Base-by-base conservation (phyloP, 2,329 filamentous ascomycete species). In the Venturia oleaginea region DNA sequence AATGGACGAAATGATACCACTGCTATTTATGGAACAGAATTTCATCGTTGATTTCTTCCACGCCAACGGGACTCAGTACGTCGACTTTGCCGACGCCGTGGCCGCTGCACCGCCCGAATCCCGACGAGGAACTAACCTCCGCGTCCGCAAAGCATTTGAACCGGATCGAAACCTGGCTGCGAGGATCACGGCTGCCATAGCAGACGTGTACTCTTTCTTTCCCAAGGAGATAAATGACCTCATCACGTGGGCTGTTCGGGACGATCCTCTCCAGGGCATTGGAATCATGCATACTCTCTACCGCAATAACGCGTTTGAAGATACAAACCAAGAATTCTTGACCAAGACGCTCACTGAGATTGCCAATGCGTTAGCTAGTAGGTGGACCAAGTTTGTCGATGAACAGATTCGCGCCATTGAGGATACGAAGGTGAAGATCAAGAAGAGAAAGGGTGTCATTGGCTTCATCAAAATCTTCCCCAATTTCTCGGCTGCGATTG, bases 41-140 rank as follows among this genome's bases (percentile, higher is more conserved):
- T 99, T 97, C 72, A 81, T 97, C 60, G 87, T 96, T n/a, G 91
- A 96, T 69, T 94, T 97, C 75, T 97, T 97, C 82, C 93, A 97
- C 70, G 86, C 94, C 32, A 90, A 89, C n/a, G 95, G 91, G 1
- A 81, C 93, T 34, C 88, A 92, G 70, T 87, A 86, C 42, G 77
- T 84, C 19, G 92, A 97, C 72, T 97, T 97, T 72, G 83, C 89
- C 1, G 94, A 97, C 68, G 83, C 88, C 2, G 88, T 97, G 22
- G 80, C 83, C 24, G 81, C 84, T 2, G 80, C 81, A 1, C 78
- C 83, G 30, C 91, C 92, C 7, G 83, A 86, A 51, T 81, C 87
- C 43, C 85, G 93, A 59, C 82, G 82, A 51, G 86, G 88, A 27
- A 86, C 86, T 19, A 90, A 96, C 70, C 77, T 97, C 46, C 86